Evolutionary conservation across 345 rosid genomes (phyloP), one percentile per base, ranked within the genome.

Genomic region (Eucalyptus tenuipes): DNA sequence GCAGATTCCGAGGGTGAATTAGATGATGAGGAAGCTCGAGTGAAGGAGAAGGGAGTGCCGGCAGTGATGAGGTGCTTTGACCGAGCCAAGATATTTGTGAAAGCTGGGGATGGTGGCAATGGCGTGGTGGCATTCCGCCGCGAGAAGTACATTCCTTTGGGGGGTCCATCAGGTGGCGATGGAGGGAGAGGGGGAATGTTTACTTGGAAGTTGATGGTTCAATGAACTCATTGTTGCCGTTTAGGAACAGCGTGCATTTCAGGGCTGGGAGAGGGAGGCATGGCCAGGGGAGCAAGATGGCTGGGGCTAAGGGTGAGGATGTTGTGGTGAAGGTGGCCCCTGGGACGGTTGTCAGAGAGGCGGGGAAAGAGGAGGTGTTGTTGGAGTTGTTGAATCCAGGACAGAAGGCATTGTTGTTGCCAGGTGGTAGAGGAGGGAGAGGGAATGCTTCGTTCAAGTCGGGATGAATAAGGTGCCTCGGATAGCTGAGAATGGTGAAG

Each of bases 31-130:
- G 93, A 92, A 40, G 92, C 64, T 61, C 94, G 84, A 37, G 85
- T 84, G 71, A 97, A 96, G 94, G 99, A 97, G 92, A 96, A 96
- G 90, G 98, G 99, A 29, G 90, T 97, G 9, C 98, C 98, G 4
- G 99, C 99, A 7, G 98, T 97, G 52, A 97, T 96, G 99, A 91
- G 99, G 59, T 97, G 99, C 88, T 97, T 97, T 71, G 99, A 96
- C 91, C 90, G 95, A 33, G 96, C 99, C 9, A 96, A 97, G 92
- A 93, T 97, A 80, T 97, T 37, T 59, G 98, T 91, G 12, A 97
- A 93, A 91, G 96, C 99, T 0, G 99, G 99, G 64, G 94, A 96
- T 80, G 99, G 99, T 29, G 99, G 99, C 84, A 96, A 96, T 52
- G 99, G 99, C 18, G 98, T 96, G 22, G 95, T 95, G 89, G 99